These are phyloP conservation scores for Auricularia sp. DNA, from an alignment of 768 basidiomycete species.

Conservation along the genomic window DNA sequence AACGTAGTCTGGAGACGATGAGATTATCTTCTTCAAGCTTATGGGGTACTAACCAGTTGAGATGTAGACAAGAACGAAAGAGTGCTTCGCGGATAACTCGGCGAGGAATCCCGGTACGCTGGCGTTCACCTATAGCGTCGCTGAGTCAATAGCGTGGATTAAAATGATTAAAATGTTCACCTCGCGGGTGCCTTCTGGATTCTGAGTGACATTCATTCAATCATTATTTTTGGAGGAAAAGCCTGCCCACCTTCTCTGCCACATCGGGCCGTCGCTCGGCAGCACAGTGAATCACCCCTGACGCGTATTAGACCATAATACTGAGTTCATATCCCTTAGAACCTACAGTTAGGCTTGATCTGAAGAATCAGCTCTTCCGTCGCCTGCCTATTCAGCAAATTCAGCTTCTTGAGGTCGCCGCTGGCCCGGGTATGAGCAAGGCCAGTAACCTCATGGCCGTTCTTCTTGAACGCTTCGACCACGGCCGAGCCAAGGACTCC, in stretches of 20 bases:
- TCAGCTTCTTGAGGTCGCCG: conserved; percentile 44
- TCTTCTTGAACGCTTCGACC: conserved; percentile 48
- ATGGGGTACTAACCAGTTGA: conserved; percentile 57
- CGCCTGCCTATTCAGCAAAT: conserved; percentile 51
- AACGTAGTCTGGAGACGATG: conserved; percentile 62
- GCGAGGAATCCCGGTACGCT: conserved; percentile 67
- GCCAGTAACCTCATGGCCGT: conserved; percentile 40
- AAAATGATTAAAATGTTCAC: conserved; percentile 26
- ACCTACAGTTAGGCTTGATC: conserved; percentile 61
- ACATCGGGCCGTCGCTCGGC: conserved; percentile 90
- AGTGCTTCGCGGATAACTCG: conserved; percentile 44
- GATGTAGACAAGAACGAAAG: conserved; percentile 76
- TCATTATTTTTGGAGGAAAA: background rate
- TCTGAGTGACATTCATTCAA: conserved; percentile 24
- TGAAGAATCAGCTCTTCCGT: conserved; percentile 45
- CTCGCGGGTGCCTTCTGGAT: conserved; percentile 56
- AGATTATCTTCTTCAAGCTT: background rate
- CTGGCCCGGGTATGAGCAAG: conserved; percentile 63
- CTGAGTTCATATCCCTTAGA: too few relatives aligned
- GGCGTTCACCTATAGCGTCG: conserved; percentile 56
- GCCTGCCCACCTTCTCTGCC: conserved; percentile 62
- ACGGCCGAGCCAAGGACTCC: conserved; percentile 84
- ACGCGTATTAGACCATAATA: background rate
- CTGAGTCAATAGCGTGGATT: background rate
- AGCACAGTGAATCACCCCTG: conserved; percentile 87